Percentiles rank a stretch among this genome's conserved stretches.
These are phyloP conservation scores for Naganishia vishniacii DNA, from an alignment of 768 basidiomycete genomes.

Conservation along the genomic window DNA sequence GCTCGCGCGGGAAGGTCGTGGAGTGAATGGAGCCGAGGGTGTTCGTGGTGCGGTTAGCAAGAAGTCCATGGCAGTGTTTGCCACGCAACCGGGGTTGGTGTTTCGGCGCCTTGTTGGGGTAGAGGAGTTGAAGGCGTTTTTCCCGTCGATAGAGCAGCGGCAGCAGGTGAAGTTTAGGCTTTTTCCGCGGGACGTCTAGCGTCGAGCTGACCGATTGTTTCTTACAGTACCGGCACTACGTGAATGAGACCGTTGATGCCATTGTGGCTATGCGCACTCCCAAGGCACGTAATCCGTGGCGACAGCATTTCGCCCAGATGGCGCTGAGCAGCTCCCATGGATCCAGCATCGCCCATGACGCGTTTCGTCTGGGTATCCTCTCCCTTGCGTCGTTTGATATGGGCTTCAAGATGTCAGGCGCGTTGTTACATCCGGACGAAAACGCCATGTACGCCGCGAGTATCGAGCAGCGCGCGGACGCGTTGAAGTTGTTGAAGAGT, in stretches of 20 bases:
- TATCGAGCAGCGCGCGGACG: constrained; percentile 18
- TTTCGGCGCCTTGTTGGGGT: constrained; percentile 11
- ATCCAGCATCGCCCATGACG: constrained; percentile 52
- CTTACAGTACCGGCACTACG: constrained; percentile 31
- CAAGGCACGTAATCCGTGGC: constrained; percentile 29
- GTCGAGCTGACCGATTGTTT: not conserved
- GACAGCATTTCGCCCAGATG: constrained; percentile 24
- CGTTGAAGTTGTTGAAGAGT: constrained; percentile 21
- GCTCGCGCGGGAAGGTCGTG: not conserved
- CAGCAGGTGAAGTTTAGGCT: constrained; percentile 9
- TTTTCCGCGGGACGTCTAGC: not conserved
- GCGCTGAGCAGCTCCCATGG: constrained; percentile 39
- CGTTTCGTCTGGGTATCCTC: constrained; percentile 29
- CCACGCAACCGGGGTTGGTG: constrained; percentile 1
- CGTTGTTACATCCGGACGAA: constrained; percentile 1
- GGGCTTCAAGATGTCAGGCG: constrained; percentile 25
- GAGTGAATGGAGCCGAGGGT: not conserved
- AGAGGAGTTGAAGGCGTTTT: constrained; percentile 23
- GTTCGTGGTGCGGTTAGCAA: not conserved
- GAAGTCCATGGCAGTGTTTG: not conserved
- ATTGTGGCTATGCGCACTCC: constrained; percentile 30
- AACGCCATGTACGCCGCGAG: constrained; percentile 30
- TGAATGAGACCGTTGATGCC: constrained; percentile 27
- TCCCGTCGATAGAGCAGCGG: constrained; percentile 20
- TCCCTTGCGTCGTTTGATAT: constrained; percentile 33